Conservation (phyloP, 192 early-diverging fungal genomes). For the Backusella sp. region DNA sequence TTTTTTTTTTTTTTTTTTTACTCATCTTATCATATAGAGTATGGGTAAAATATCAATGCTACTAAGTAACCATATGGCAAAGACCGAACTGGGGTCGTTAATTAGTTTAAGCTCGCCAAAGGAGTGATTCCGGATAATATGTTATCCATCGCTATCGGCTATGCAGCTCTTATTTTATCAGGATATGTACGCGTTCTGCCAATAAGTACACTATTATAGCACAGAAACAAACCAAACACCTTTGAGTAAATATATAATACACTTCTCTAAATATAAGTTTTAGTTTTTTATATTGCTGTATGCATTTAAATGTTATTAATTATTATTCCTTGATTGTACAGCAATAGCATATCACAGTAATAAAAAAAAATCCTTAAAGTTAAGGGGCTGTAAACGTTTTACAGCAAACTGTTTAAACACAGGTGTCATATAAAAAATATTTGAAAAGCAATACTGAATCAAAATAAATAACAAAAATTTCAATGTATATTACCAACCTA, state of each 20-base stretch:
- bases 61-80: background rate
- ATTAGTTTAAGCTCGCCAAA: background rate
- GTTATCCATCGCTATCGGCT: background rate
- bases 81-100: too few relatives aligned
- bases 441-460: background rate
- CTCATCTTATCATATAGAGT: background rate
- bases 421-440: background rate
- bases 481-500: background rate
- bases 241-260: too few relatives aligned
- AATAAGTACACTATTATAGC: background rate
- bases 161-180: background rate
- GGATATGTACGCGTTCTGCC: background rate
- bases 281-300: too few relatives aligned
- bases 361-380: background rate
- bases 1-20: background rate
- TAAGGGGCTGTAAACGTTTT: background rate
- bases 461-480: background rate
- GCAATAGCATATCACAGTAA: background rate
- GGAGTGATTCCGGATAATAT: conserved; percentile 3
- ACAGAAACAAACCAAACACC: too few relatives aligned
- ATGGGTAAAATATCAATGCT: background rate
- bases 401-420: background rate
- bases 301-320: too few relatives aligned
- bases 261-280: too few relatives aligned
- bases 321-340: too few relatives aligned